phyloP scores from a whole-genome alignment of 148 eudicot species.

The Diospyros kaki region DNA sequence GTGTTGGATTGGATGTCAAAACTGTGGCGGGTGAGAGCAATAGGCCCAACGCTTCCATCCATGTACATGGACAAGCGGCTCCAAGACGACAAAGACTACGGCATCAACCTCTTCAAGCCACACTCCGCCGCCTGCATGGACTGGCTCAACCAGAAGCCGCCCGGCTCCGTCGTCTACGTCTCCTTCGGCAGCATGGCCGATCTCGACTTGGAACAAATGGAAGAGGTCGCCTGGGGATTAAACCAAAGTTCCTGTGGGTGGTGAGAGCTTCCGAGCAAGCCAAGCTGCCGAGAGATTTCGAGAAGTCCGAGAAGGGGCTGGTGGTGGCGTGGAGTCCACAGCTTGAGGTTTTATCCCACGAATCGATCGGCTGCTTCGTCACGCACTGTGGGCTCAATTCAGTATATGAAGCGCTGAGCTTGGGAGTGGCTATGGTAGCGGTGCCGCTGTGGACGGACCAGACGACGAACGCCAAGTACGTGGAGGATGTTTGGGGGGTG shows the following conservation, averaged over 20 bases:
- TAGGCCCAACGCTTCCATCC: slow-evolving; percentile 68
- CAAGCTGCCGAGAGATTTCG: slow-evolving; percentile 41
- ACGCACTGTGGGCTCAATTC: slow-evolving; percentile 70
- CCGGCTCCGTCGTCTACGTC: slow-evolving; percentile 47
- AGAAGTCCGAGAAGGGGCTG: slow-evolving; percentile 24
- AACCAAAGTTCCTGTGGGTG: slow-evolving; percentile 54
- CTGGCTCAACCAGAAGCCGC: slow-evolving; percentile 47
- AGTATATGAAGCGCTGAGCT: slow-evolving; percentile 42
- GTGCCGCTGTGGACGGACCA: slow-evolving; percentile 62
- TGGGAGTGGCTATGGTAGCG: slow-evolving; percentile 53
- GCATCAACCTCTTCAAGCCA: slow-evolving; percentile 40
- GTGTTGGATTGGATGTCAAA: slow-evolving; percentile 41
- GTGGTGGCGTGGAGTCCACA: slow-evolving; percentile 58
- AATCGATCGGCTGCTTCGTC: slow-evolving; percentile 52
- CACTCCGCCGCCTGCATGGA: slow-evolving; percentile 17
- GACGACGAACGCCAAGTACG: slow-evolving; percentile 48
- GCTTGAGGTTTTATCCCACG: slow-evolving; percentile 35
- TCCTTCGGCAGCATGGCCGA: slow-evolving; percentile 60
- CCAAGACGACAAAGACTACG: slow-evolving; percentile 46
- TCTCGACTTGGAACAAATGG: slow-evolving; percentile 29
- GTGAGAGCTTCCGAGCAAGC: slow-evolving; percentile 36
- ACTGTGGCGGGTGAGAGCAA: slow-evolving; percentile 30
- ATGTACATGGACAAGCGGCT: slow-evolving; percentile 44
- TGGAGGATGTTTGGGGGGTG: slow-evolving; percentile 56
- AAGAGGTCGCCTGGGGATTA: slow-evolving; percentile 46